A percentile compares a stretch with the other conserved stretches of the same genome.
phyloP scores from a whole-genome alignment of 1,284 basidiomycete species.

The Puccinia polysora region DNA sequence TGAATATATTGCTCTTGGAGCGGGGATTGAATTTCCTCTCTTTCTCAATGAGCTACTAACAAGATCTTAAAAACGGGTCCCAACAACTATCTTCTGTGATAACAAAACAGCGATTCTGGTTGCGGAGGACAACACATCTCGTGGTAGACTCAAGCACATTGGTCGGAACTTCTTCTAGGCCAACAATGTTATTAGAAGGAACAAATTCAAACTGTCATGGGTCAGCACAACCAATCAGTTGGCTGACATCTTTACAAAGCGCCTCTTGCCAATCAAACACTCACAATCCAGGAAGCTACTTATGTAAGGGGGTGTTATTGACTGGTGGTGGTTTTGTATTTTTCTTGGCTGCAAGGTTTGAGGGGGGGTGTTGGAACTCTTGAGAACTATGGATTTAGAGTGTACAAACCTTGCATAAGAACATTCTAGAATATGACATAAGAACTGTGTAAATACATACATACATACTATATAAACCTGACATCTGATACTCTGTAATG shows the following conservation, averaged over 20 bases:
- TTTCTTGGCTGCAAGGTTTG: too few relatives aligned
- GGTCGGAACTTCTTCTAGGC: not conserved
- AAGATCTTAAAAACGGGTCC: not conserved
- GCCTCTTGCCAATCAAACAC: not conserved
- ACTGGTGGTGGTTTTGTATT: too few relatives aligned
- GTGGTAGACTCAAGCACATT: not conserved
- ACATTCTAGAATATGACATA: too few relatives aligned
- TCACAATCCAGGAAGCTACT: not conserved
- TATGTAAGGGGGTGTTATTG: too few relatives aligned
- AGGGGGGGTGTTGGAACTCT: too few relatives aligned
- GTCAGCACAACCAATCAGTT: not conserved
- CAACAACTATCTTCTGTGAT: not conserved
- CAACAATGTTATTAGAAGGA: not conserved
- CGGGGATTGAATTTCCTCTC: not conserved
- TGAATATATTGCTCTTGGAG: not conserved
- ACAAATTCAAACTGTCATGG: not conserved
- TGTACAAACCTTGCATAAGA: not conserved
- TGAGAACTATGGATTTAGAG: not conserved
- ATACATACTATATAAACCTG: too few relatives aligned
- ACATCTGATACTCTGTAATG: too few relatives aligned
- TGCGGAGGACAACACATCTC: not conserved
- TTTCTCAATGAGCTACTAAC: not conserved
- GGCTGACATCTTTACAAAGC: not conserved
- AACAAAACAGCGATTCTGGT: slow-evolving; percentile 7
- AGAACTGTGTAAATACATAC: not conserved